Conservation (phyloP, 345 rosid genomes). For the Ricinus communis region DNA sequence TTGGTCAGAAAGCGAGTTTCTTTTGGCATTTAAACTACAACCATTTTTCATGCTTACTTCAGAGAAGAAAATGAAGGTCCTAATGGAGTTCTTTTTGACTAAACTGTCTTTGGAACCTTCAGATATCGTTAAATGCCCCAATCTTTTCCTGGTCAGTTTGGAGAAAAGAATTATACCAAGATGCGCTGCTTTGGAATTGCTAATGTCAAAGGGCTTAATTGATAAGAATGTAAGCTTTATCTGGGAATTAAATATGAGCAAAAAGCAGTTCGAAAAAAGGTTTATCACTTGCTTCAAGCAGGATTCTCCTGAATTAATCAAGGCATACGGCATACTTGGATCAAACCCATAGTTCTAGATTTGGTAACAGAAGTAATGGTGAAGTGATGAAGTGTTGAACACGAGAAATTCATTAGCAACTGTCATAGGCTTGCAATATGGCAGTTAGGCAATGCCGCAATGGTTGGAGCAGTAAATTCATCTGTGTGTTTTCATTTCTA, state of each 20-base stretch:
- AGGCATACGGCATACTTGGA: constrained; percentile 17
- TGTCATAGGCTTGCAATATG: too few species aligned
- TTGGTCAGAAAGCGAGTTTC: constrained; percentile 33
- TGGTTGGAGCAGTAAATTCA: background rate
- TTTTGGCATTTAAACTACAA: constrained; percentile 28
- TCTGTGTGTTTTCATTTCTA: background rate
- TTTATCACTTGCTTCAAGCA: constrained; percentile 17
- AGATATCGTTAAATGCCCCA: constrained; percentile 25
- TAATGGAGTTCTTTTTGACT: constrained; percentile 29
- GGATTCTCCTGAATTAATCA: constrained; percentile 22
- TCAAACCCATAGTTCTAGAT: background rate
- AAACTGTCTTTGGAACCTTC: constrained; percentile 24
- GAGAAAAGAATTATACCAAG: constrained; percentile 32
- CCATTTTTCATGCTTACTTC: constrained; percentile 24
- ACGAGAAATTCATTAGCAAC: too few species aligned
- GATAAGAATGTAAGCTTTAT: constrained; percentile 1
- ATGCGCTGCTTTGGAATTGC: constrained; percentile 20
- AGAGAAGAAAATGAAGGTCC: constrained; percentile 18
- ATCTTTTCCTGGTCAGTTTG: constrained; percentile 27
- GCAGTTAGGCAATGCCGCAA: background rate
- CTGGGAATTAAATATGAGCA: background rate
- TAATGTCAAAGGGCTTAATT: constrained; percentile 23
- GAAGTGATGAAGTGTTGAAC: too few species aligned
- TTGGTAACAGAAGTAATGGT: background rate
- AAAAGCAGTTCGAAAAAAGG: constrained; percentile 13